Evolutionary conservation across 805 yeast genomes (phyloP), one percentile per base, ranked within the genome.

Genomic region (Pichia rugopelliculosa): DNA sequence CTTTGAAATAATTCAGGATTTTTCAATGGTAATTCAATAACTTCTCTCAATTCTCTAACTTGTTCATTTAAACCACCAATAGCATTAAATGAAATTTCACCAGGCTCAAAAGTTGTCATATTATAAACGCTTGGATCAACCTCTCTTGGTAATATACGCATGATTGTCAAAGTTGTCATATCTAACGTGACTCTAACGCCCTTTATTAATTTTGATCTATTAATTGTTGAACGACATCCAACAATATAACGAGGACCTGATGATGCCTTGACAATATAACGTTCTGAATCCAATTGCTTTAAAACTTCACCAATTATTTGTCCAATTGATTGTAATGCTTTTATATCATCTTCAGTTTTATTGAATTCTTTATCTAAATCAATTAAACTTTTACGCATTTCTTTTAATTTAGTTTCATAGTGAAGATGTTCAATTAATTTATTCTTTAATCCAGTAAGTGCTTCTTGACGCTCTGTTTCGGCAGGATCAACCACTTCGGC

Each of bases 91-190:
- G 96, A 84, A 52, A 91, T 82, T 59, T 89, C 97, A 52, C 96
- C 98, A n/a, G 96, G 96, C 66, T 90, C 96, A 61, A 93, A 87
- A 2, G 95, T 84, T 6, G 99, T 90, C 99, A 93, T 93, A 69
- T 91, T 93, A 68, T 93, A 93, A 54, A 93, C 98, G 61, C 90
- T 74, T 12, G 99, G 99, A 68, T 93, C 99, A 43, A 95, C 98
- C 68, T 93, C 99, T 61, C 99, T 80, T 17, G 99, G 99, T 58
- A 93, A 75, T 39, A 93, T 84, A 61, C 99, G 81, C 99, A 93
- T 93, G 52, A 93, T 93, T 18, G 99, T 93, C 58, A 93, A 75
- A 0, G 99, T 93, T 23, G 99, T 93, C 85, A 93, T 93, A 69
- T 93, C 99, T 58, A 93, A 73, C 15, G 99, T 93, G 41, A 93